Evolutionary conservation across 2,329 filamentous ascomycete species (phyloP).

Genomic region (Coniochaeta hoffmannii): DNA sequence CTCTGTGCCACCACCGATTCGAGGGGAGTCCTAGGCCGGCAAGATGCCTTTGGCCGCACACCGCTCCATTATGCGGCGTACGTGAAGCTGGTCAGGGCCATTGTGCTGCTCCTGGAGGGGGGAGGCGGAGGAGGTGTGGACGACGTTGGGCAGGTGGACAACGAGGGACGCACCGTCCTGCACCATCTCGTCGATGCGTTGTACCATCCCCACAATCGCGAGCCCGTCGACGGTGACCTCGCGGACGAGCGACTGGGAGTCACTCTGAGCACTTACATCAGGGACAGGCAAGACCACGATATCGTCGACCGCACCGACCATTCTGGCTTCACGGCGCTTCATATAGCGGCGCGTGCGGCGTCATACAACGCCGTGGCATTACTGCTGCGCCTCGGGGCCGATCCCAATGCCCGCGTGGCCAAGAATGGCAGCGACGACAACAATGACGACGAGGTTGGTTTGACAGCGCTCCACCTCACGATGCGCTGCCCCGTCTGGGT

Average conservation of each 20-base stretch:
- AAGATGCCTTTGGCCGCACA: neutral
- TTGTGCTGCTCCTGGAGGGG: neutral
- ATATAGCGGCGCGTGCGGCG: neutral
- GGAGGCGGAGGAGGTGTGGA: neutral
- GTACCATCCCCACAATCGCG: neutral
- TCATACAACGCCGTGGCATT: neutral
- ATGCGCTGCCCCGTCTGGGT: neutral
- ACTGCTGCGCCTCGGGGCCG: neutral
- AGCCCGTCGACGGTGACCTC: neutral
- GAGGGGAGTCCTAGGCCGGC: neutral
- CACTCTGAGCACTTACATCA: neutral
- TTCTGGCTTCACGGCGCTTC: neutral
- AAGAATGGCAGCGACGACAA: neutral
- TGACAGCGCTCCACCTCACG: neutral
- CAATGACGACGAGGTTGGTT: neutral
- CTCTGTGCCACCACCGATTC: neutral
- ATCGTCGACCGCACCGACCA: neutral
- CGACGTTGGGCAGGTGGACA: neutral
- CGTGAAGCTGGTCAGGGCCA: neutral
- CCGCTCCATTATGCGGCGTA: neutral
- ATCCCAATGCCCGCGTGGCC: neutral
- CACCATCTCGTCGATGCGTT: neutral
- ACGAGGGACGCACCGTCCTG: neutral
- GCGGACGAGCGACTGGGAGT: neutral
- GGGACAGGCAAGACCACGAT: neutral